These are phyloP conservation scores for Xylaria palmicola DNA, from an alignment of 495 filamentous ascomycete genomes.

Conservation along the genomic window DNA sequence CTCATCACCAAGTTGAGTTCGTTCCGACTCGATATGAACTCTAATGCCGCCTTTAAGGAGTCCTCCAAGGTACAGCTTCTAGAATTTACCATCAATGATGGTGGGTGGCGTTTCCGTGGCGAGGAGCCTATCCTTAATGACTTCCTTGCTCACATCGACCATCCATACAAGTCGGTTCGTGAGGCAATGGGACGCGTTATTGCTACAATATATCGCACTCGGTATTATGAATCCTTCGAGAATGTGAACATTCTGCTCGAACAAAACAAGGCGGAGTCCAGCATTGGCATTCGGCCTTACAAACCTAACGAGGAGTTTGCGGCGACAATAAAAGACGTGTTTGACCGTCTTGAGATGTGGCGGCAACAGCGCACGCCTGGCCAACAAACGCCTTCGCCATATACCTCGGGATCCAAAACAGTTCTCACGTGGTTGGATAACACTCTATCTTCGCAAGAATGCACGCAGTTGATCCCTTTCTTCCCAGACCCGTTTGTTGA, in stretches of 20 bases:
- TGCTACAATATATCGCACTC: conserved; percentile 79
- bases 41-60: conserved; percentile 98
- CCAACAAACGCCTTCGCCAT: conserved; percentile 88
- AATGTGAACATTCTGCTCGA: conserved; percentile 73
- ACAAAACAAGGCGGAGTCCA: conserved; percentile 72
- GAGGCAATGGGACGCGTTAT: conserved; percentile 92
- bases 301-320: conserved; percentile 71
- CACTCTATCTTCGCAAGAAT: conserved; percentile 87
- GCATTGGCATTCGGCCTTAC: conserved; percentile 85
- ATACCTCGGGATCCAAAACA: conserved; percentile 95
- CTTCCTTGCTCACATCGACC: conserved; percentile 88
- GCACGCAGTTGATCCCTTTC: conserved; percentile 85
- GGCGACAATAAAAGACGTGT: conserved; percentile 70
- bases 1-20: conserved; percentile 78
- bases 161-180: conserved; percentile 95
- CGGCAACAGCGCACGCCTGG: conserved; percentile 79
- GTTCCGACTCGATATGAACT: conserved; percentile 89
- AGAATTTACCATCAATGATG: conserved; percentile 80
- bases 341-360: conserved; percentile 82
- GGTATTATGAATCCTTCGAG: conserved; percentile 89
- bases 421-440: conserved; percentile 93
- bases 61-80: conserved; percentile 93
- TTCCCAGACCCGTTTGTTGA: conserved; percentile 87
- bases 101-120: conserved; percentile 94
- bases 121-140: conserved; percentile 86